Evolutionary conservation across 164 flowering plant species (phyloP), one percentile per base, ranked within the genome.

Genomic region (Warburgia ugandensis): DNA sequence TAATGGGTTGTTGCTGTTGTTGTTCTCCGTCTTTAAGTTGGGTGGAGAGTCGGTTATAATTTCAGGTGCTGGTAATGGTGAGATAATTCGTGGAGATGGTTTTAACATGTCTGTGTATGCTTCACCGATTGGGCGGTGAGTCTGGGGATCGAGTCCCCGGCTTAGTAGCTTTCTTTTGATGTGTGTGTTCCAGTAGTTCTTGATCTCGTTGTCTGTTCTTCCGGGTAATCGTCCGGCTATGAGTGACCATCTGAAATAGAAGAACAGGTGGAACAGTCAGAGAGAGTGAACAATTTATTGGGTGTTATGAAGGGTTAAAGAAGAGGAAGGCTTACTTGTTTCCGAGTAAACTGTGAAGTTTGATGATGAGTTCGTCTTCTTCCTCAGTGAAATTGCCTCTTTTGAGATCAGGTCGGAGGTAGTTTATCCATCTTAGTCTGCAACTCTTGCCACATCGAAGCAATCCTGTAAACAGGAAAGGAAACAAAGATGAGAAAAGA

Each of bases 101-200:
- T 22, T 22, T 1, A 23, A 13, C 16, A 17, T 28, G 27, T 50
- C 51, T 5, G 40, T 16, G 42, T 41, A 35, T 6, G 56, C 9
- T 4, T 51, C 48, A 0, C 49, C 29, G 43, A 73, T 50, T 13
- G 71, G 64, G 2, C 67, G 50, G 36, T 73, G 80, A 21, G 75
- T 73, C 1, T 68, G 61, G 14, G 79, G 77, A 40, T 74, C 77
- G 4, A 74, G 56, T 9, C 79, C 83, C n/a, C 75, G 46, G 60
- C 62, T 72, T 44, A 77, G 8, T 1, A 77, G 73, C 68, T 77
- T 77, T 21, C 77, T 53, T 44, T 73, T 77, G 44, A 77, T 74
- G 45, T 74, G 77, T 3, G 81, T 77, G 65, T 77, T 77, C 81
- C 81, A 77, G 48, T 77, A 77, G 44, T 77, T 77, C 73, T 77